phyloP scores from a whole-genome alignment of 805 yeast genomes.

The Candida nonsorbophila region DNA sequence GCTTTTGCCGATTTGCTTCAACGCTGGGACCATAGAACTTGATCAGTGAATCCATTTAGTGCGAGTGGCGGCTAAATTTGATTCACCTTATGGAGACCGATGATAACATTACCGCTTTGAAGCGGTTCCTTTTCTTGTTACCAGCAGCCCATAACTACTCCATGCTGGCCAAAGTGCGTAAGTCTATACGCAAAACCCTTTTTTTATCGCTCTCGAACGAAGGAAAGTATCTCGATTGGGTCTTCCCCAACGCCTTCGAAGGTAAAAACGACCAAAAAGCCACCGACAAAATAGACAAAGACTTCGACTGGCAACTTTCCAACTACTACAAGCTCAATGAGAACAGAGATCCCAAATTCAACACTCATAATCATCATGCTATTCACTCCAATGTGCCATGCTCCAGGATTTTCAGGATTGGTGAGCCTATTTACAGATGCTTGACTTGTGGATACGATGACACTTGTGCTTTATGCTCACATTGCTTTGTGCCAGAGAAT shows the following conservation, averaged over 20 bases:
- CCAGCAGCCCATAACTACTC: slow-evolving; percentile 24
- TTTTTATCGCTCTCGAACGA: slow-evolving; percentile 25
- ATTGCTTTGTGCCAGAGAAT: slow-evolving; percentile 63
- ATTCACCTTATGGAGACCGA: no score
- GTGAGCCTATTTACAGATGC: slow-evolving; percentile 81
- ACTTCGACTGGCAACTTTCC: slow-evolving; percentile 27
- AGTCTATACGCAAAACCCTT: slow-evolving; percentile 22
- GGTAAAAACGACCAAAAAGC: slow-evolving; percentile 3
- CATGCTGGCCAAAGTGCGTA: slow-evolving; percentile 18
- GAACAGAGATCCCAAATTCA: slow-evolving; percentile 12
- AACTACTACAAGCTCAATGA: slow-evolving; percentile 19
- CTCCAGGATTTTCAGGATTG: slow-evolving; percentile 63
- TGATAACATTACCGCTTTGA: no score
- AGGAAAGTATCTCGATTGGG: slow-evolving; percentile 28
- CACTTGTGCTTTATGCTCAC: slow-evolving; percentile 75
- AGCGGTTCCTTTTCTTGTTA: slow-evolving; percentile 27
- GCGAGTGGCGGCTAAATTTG: no score
- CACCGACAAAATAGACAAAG: slow-evolving; percentile 14
- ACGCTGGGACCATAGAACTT: slow-evolving; percentile 22
- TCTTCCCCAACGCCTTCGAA: slow-evolving; percentile 26
- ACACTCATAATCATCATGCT: slow-evolving; percentile 24
- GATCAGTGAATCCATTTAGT: no score
- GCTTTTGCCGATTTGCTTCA: slow-evolving; percentile 22
- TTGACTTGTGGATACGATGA: slow-evolving; percentile 74
- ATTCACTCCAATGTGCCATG: slow-evolving; percentile 67